phyloP scores from a whole-genome alignment of 2,329 filamentous ascomycete species.

The Pleomassaria siparia region DNA sequence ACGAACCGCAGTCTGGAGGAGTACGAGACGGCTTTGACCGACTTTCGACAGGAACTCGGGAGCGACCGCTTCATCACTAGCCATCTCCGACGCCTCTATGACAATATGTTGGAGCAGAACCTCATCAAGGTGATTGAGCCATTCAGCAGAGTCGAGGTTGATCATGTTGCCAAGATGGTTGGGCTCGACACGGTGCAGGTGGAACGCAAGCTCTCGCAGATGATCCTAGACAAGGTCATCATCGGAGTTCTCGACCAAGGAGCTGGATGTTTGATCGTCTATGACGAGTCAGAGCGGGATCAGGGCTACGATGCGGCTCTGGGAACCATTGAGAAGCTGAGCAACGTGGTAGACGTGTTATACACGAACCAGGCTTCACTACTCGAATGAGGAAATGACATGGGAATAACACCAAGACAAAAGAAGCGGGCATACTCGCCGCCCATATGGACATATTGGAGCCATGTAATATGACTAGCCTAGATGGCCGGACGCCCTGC shows the following conservation, averaged over 20 bases:
- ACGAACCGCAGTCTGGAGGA: constrained; percentile 94
- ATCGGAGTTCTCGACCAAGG: constrained; percentile 97
- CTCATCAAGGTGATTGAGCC: constrained; percentile 99
- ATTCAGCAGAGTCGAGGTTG: constrained; percentile 95
- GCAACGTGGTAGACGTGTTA: constrained; percentile 93
- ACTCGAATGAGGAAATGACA: constrained; percentile 67
- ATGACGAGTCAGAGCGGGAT: constrained; percentile 90
- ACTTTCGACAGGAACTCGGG: constrained; percentile 91
- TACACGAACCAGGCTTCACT: constrained; percentile 97
- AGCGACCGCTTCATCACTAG: constrained; percentile 96
- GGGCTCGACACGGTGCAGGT: constrained; percentile 94
- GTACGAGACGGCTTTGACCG: constrained; percentile 88
- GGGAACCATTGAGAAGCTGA: constrained; percentile 93
- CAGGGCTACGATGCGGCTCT: constrained; percentile 92
- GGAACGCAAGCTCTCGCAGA: constrained; percentile 96
- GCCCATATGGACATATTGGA: constrained; percentile 1
- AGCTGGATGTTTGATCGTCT: constrained; percentile 95
- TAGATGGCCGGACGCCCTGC: constrained; percentile 23
- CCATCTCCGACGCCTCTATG: constrained; percentile 92
- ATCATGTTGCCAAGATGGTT: constrained; percentile 96
- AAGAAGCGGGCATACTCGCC: background rate
- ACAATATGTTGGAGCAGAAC: constrained; percentile 99
- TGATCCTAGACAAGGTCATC: constrained; percentile 99
- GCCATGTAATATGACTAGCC: constrained; percentile 37
- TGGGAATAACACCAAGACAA: background rate